phyloP scores from a whole-genome alignment of 1,284 basidiomycete species.

The Cryptococcus jaspeensis region DNA sequence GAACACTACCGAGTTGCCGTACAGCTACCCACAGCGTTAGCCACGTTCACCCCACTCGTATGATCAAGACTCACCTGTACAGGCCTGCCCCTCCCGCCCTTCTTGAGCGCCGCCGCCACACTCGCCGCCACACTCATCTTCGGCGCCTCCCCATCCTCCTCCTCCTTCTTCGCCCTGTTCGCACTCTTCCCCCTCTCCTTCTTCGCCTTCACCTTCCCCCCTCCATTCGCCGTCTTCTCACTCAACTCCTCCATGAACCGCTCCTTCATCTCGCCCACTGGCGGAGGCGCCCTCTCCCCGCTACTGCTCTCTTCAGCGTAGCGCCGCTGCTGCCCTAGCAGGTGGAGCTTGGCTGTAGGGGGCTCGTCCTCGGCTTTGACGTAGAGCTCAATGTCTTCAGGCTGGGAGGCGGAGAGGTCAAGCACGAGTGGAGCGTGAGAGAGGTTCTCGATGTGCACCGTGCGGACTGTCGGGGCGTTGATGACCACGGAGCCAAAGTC shows the following conservation, averaged over 20 bases:
- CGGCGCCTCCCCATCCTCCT: slow-evolving; percentile 10
- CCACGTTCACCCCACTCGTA: not conserved
- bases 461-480: slow-evolving; percentile 53
- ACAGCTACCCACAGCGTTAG: slow-evolving; percentile 28
- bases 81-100: slow-evolving; percentile 53
- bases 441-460: slow-evolving; percentile 54
- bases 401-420: slow-evolving; percentile 54
- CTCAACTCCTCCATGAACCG: slow-evolving; percentile 56
- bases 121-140: slow-evolving; percentile 33
- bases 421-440: slow-evolving; percentile 46
- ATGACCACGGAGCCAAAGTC: slow-evolving; percentile 57
- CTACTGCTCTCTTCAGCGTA: slow-evolving; percentile 3
- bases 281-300: slow-evolving; percentile 13
- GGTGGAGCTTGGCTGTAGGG: not conserved
- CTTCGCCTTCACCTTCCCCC: slow-evolving; percentile 8
- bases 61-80: slow-evolving; percentile 32
- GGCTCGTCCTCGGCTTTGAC: slow-evolving; percentile 44
- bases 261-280: slow-evolving; percentile 47
- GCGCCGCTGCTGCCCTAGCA: not conserved
- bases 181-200: slow-evolving; percentile 25
- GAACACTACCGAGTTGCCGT: slow-evolving; percentile 53
- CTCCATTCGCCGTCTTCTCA: slow-evolving; percentile 28
- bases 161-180: slow-evolving; percentile 15
- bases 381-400: slow-evolving; percentile 55
- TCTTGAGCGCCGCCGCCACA: slow-evolving; percentile 51